phyloP scores from a whole-genome alignment of 768 basidiomycete genomes.

The Phaeotremella skinneri region DNA sequence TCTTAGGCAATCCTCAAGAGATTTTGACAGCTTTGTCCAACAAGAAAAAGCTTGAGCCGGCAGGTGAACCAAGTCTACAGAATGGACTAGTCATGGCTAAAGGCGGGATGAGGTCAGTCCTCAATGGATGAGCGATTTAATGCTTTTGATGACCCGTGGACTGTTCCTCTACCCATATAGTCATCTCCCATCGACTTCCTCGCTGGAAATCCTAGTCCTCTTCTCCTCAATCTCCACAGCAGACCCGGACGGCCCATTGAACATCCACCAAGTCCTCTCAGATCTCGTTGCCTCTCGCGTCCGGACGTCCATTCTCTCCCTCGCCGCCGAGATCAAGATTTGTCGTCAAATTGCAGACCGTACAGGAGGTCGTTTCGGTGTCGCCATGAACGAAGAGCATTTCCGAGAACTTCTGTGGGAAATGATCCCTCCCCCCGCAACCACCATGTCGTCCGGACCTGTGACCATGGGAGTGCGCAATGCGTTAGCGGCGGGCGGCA shows the following conservation, averaged over 20 bases:
- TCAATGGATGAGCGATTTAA: not conserved
- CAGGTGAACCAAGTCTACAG: conserved; percentile 91
- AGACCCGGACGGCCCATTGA: conserved; percentile 74
- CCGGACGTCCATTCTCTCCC: conserved; percentile 86
- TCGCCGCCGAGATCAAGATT: conserved; percentile 98
- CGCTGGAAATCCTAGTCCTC: conserved; percentile 87
- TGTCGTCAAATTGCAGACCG: conserved; percentile 87
- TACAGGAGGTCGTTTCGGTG: conserved; percentile 86
- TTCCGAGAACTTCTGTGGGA: conserved; percentile 95
- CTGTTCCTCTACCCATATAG: conserved; percentile 54
- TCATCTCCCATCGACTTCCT: conserved; percentile 95
- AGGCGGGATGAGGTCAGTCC: conserved; percentile 77
- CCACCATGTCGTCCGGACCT: conserved; percentile 40
- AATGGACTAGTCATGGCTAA: conserved; percentile 97
- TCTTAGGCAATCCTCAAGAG: conserved; percentile 87
- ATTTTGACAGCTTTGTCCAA: conserved; percentile 83
- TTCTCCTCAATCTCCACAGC: conserved; percentile 95
- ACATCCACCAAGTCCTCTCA: conserved; percentile 87
- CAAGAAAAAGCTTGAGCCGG: conserved; percentile 80
- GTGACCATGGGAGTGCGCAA: conserved; percentile 51
- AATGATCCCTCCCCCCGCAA: conserved; percentile 86
- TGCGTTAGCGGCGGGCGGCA: conserved; percentile 56
- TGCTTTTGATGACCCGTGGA: not conserved
- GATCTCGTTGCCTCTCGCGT: conserved; percentile 76
- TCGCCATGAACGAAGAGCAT: conserved; percentile 97